Conservation (phyloP, 1,139 yeast genomes). For the Kluyveromyces sp. region DNA sequence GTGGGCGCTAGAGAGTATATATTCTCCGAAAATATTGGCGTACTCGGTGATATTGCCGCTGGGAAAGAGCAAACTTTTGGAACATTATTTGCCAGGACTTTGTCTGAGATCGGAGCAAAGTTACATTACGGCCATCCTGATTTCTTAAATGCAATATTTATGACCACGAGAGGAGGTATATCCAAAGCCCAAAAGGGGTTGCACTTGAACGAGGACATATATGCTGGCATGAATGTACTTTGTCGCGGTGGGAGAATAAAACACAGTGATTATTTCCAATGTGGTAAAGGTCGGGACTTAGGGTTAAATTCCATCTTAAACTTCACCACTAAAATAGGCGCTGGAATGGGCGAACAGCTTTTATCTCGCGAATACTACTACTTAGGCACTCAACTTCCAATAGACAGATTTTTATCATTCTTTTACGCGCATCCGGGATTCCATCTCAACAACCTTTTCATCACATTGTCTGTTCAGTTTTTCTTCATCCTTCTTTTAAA, state of each 20-base stretch:
- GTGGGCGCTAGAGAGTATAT: constrained; percentile 86
- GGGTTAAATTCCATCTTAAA: constrained; percentile 81
- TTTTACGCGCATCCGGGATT: constrained; percentile 92
- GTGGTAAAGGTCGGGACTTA: constrained; percentile 87
- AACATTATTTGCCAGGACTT: constrained; percentile 76
- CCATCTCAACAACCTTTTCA: constrained; percentile 75
- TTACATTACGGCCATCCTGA: constrained; percentile 92
- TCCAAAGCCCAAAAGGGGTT: constrained; percentile 85
- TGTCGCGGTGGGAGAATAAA: constrained; percentile 80
- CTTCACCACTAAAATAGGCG: constrained; percentile 84
- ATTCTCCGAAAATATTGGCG: constrained; percentile 79
- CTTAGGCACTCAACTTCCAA: constrained; percentile 69
- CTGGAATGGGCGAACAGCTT: constrained; percentile 93
- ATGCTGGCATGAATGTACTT: constrained; percentile 83
- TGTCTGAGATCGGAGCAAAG: constrained; percentile 82
- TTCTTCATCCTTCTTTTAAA: constrained; percentile 63
- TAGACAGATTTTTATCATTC: constrained; percentile 75
- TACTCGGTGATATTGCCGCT: constrained; percentile 86
- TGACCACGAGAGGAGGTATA: constrained; percentile 87
- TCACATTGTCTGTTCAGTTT: constrained; percentile 64
- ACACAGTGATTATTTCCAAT: constrained; percentile 82
- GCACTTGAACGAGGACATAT: constrained; percentile 83
- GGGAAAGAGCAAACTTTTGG: constrained; percentile 94
- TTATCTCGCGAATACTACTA: constrained; percentile 78
- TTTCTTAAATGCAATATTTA: constrained; percentile 72